Percentiles rank a stretch among this genome's conserved stretches.
These are phyloP conservation scores for Cladophialophora chaetospira DNA, from an alignment of 2,329 filamentous ascomycete genomes.

Conservation along the genomic window DNA sequence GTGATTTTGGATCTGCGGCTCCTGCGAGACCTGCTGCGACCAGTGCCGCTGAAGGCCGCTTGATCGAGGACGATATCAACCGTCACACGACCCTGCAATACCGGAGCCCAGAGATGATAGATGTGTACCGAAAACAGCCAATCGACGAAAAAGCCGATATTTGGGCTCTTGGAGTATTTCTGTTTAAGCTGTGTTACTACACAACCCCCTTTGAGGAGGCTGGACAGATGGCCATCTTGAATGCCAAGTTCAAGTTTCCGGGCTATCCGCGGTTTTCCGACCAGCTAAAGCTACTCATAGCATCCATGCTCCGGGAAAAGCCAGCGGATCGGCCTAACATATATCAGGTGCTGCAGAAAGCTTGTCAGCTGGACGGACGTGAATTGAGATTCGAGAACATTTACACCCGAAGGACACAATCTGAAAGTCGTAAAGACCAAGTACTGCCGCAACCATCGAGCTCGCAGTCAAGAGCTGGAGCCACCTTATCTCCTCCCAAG, in stretches of 20 bases:
- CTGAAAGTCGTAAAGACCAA: conserved; percentile 64
- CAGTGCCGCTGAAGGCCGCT: conserved; percentile 81
- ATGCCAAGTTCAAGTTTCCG: conserved; percentile 91
- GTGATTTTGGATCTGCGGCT: conserved; percentile 94
- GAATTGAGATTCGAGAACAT: conserved; percentile 88
- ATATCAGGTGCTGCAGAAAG: conserved; percentile 86
- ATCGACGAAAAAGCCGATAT: conserved; percentile 99
- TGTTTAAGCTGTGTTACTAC: conserved; percentile 99
- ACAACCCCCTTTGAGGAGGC: conserved; percentile 98
- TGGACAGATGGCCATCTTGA: conserved; percentile 94
- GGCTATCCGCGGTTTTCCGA: conserved; percentile 87
- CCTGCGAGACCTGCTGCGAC: conserved; percentile 80
- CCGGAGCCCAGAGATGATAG: conserved; percentile 96
- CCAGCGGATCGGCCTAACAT: conserved; percentile 83
- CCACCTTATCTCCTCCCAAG: conserved; percentile 73
- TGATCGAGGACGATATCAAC: conserved; percentile 96
- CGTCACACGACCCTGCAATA: conserved; percentile 97
- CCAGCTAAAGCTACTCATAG: conserved; percentile 84
- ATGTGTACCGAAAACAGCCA: conserved; percentile 92
- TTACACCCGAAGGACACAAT: conserved; percentile 65
- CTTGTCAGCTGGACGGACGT: conserved; percentile 83
- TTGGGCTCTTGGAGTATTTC: conserved; percentile 89
- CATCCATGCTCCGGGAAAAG: conserved; percentile 85
- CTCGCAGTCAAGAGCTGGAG: conserved; percentile 68
- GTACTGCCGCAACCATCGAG: conserved; percentile 60